Percentiles rank a stretch among this genome's conserved stretches.
Evolutionary conservation across 768 basidiomycete genomes (phyloP).

Genomic region (Mycena rebaudengoi): DNA sequence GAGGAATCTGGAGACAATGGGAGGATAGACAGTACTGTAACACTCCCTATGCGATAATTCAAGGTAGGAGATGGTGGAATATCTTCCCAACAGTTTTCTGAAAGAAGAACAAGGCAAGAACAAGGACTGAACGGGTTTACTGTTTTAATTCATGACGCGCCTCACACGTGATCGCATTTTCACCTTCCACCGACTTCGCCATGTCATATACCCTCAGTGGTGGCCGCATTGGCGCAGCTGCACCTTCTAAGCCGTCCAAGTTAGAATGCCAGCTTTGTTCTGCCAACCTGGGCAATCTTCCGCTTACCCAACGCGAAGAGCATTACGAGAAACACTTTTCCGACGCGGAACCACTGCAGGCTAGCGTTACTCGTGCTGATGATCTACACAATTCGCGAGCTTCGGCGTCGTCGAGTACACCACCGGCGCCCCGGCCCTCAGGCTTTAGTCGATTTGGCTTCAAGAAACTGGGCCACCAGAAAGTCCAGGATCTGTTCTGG

Average conservation of each 20-base stretch:
- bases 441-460: not conserved
- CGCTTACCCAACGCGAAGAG: constrained; percentile 47
- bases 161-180: not conserved
- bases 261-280: constrained; percentile 63
- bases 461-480: constrained; percentile 13
- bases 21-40: no score
- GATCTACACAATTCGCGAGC: not conserved
- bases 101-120: no score
- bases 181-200: no score
- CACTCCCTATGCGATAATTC: no score
- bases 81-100: no score
- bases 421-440: not conserved
- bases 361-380: constrained; percentile 8
- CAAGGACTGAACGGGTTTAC: no score
- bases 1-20: no score
- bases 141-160: no score
- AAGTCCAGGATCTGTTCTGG: constrained; percentile 71
- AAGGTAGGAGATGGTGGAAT: no score
- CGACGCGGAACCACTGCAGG: constrained; percentile 15
- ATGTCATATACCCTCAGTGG: constrained; percentile 23
- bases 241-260: not conserved
- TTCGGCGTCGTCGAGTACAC: constrained; percentile 18
- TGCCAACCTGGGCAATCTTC: constrained; percentile 47
- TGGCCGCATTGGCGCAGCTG: constrained; percentile 3
- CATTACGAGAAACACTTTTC: constrained; percentile 67